These are phyloP conservation scores for Rusavskia elegans DNA, from an alignment of 495 filamentous ascomycete species.

Conservation along the genomic window DNA sequence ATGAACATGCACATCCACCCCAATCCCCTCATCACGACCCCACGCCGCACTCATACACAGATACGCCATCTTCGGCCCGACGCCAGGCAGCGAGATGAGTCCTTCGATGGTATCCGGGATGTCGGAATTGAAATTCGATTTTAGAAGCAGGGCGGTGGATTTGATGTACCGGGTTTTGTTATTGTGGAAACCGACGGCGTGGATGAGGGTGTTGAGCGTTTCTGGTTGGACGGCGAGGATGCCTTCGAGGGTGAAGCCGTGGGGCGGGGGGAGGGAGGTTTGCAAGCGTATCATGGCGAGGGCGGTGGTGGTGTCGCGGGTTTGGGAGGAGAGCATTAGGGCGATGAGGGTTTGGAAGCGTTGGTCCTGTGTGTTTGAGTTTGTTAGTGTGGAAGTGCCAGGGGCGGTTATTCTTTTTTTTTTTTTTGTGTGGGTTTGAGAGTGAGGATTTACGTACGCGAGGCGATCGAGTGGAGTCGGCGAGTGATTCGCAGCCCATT, in stretches of 20 bases:
- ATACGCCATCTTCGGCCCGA: slow-evolving; percentile 96
- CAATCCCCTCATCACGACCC: slow-evolving; percentile 45
- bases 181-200: slow-evolving; percentile 84
- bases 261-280: slow-evolving; percentile 46
- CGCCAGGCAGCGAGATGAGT: slow-evolving; percentile 68
- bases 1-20: slow-evolving; percentile 57
- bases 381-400: no score
- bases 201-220: slow-evolving; percentile 63
- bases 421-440: no score
- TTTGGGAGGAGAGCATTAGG: slow-evolving; percentile 93
- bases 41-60: slow-evolving; percentile 65
- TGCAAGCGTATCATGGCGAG: slow-evolving; percentile 68
- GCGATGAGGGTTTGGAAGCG: slow-evolving; percentile 85
- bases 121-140: slow-evolving; percentile 52
- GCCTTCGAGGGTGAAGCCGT: slow-evolving; percentile 54
- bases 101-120: slow-evolving; percentile 72
- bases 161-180: slow-evolving; percentile 91
- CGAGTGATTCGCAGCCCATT: slow-evolving; percentile 86
- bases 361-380: slow-evolving; percentile 30
- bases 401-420: no score
- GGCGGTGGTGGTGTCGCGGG: slow-evolving; percentile 87
- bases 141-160: slow-evolving; percentile 52
- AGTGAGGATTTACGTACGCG: slow-evolving; percentile 12
- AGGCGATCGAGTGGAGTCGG: slow-evolving; percentile 31
- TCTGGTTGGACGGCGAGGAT: slow-evolving; percentile 57